Evolutionary conservation across 306 rosid species (phyloP).

Genomic region (Clitoria ternatea): DNA sequence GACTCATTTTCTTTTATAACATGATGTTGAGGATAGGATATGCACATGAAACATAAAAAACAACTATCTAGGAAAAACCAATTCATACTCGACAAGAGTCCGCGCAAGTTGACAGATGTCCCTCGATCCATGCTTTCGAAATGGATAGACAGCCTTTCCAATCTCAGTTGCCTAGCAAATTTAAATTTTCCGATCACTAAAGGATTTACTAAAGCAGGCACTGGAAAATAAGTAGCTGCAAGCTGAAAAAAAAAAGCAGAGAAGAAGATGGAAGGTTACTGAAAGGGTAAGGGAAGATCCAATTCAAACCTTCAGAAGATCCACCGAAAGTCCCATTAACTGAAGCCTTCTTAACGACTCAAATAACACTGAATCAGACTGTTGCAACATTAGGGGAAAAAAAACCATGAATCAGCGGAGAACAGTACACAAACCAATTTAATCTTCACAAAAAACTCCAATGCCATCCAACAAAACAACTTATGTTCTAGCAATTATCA

Average conservation of each 20-base stretch:
- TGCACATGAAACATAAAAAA: constrained; percentile 13
- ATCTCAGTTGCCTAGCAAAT: constrained; percentile 75
- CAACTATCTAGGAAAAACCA: neutral
- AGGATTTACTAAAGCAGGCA: neutral
- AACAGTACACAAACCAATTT: neutral
- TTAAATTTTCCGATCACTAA: neutral
- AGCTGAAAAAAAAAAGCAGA: neutral
- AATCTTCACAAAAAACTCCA: constrained; percentile 13
- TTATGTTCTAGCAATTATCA: neutral
- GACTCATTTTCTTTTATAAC: neutral
- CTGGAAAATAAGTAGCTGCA: neutral
- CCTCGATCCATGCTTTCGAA: constrained; percentile 58
- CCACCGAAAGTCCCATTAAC: constrained; percentile 70
- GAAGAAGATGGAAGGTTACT: neutral
- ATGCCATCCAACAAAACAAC: neutral
- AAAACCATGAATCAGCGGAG: neutral
- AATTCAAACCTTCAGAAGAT: constrained; percentile 56
- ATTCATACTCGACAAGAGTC: constrained; percentile 58
- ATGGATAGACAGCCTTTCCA: constrained; percentile 67
- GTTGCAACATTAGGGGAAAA: constrained; percentile 29
- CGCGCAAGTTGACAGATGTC: constrained; percentile 54
- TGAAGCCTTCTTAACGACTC: constrained; percentile 78
- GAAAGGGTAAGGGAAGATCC: constrained; percentile 18
- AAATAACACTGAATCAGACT: constrained; percentile 62
- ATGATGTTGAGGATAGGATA: neutral